Evolutionary conservation across 2,329 filamentous ascomycete species (phyloP), one percentile per base, ranked within the genome.

Genomic region (Aureobasidium sp.): DNA sequence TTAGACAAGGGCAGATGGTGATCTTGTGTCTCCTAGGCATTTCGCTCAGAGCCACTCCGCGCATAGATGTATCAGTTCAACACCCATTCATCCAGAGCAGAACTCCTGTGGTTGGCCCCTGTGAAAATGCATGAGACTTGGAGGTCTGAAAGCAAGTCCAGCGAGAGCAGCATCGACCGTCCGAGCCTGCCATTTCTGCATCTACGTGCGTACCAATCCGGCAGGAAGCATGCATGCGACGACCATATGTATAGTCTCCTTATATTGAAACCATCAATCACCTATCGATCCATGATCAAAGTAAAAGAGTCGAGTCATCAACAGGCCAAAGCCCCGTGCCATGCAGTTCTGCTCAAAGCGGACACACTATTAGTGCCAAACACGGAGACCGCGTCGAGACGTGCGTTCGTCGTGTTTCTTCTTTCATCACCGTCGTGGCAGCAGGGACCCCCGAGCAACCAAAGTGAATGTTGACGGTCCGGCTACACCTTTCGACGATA

Each of bases 351-450:
- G 29, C 55, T 48, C 55, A 48, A 58, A 58, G 42, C 31, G 55
- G 55, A 47, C 31, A 20, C 42, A 29, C 48, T 47, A 58, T 58
- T 58, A 39, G 55, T 58, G 44, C 37, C 15, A 56, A 56, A 56
- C 52, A 56, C 52, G 52, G 31, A 45, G 53, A 44, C 39, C 55
- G 42, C 55, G 55, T 48, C 36, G n/a, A 42, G 41, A 57, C 53
- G 53, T 45, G 53, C 39, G 29, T 17, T 15, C 27, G 25, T 22
- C 39, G 53, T 57, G 53, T 41, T 41, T 45, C 39, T 37, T 48
- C 44, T 48, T 39, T 17, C 39, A 55, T 42, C 37, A 25, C 31
- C 14, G 37, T 44, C 52, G 52, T 44, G 37, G 52, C 37, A 41
- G 51, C 55, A 58, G 34, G 29, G 55, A 58, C 55, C 55, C 42